Percentiles rank a stretch among this genome's conserved stretches.
phyloP scores from a whole-genome alignment of 495 filamentous ascomycete species.

The Lepraria neglecta region DNA sequence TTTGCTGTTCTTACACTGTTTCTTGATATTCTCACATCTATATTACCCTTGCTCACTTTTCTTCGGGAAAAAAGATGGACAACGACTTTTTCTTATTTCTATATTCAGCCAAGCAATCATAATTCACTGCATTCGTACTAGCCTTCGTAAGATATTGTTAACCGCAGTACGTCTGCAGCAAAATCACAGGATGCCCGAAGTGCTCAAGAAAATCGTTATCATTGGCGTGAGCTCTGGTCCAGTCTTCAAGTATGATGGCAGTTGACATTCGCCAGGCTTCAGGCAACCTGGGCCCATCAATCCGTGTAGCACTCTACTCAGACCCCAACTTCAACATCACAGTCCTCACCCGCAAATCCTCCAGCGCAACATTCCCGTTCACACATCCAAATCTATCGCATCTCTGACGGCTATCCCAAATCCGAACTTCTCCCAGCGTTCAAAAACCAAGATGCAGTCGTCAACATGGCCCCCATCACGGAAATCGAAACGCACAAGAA shows the following conservation, averaged over 20 bases:
- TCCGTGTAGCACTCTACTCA: slow-evolving; percentile 34
- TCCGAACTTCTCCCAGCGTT: slow-evolving; percentile 41
- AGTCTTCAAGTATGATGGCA: slow-evolving; percentile 10
- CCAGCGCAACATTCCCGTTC: slow-evolving; percentile 37
- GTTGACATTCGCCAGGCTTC: slow-evolving; percentile 28
- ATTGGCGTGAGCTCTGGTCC: slow-evolving; percentile 26
- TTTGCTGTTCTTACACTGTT: too few species aligned
- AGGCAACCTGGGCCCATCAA: slow-evolving; percentile 37
- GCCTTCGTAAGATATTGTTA: too few species aligned
- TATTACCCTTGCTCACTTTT: too few species aligned
- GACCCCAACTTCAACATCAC: slow-evolving; percentile 51
- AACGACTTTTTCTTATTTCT: too few species aligned
- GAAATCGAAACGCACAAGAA: slow-evolving; percentile 34
- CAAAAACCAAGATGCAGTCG: slow-evolving; percentile 44
- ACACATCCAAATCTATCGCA: slow-evolving; percentile 44
- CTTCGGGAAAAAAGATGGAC: too few species aligned
- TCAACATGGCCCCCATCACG: slow-evolving; percentile 33
- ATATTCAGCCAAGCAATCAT: too few species aligned
- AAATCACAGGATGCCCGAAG: background rate
- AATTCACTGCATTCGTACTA: too few species aligned
- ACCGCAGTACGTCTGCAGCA: too few species aligned
- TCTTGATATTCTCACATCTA: too few species aligned
- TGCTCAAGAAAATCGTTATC: slow-evolving; percentile 31
- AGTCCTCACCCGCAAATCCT: slow-evolving; percentile 39
- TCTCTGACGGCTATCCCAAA: slow-evolving; percentile 61